phyloP scores from a whole-genome alignment of 768 basidiomycete species.

The Tricholoma matsutake region DNA sequence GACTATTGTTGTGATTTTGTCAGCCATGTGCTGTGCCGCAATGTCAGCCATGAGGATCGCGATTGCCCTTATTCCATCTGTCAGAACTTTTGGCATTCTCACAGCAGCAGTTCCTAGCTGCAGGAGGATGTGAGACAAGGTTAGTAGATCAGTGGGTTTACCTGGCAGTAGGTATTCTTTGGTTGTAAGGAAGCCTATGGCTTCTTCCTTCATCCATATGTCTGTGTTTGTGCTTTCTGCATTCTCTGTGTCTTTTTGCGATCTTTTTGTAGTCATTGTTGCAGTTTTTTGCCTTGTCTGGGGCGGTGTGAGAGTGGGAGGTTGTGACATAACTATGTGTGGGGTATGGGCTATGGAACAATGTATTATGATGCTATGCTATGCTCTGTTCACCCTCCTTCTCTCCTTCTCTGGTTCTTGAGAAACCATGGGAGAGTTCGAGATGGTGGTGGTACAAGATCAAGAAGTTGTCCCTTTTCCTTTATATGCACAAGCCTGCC shows the following conservation, averaged over 20 bases:
- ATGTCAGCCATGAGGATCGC: not conserved
- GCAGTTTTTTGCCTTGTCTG: not conserved
- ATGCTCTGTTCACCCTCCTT: not conserved
- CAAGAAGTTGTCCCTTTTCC: too few relatives aligned
- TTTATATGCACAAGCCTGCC: too few relatives aligned
- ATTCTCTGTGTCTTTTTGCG: not conserved
- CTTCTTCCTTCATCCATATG: not conserved
- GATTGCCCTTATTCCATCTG: not conserved
- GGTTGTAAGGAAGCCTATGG: not conserved
- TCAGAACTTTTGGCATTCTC: not conserved
- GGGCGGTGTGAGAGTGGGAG: not conserved
- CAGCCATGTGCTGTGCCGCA: not conserved
- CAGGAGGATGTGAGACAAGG: not conserved
- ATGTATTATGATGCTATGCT: not conserved
- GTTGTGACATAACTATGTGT: not conserved
- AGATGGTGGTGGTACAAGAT: too few relatives aligned
- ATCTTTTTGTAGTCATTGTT: not conserved
- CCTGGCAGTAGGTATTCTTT: too few relatives aligned
- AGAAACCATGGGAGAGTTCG: not conserved
- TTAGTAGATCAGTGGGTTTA: not conserved
- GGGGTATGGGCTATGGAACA: not conserved
- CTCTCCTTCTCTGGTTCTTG: not conserved
- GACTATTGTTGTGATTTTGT: not conserved
- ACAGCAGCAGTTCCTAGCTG: not conserved
- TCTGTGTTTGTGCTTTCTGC: not conserved